Percentiles rank a stretch among this genome's conserved stretches.
Evolutionary conservation across 305 asterid species (phyloP).

Genomic region (Rubia peregrina): DNA sequence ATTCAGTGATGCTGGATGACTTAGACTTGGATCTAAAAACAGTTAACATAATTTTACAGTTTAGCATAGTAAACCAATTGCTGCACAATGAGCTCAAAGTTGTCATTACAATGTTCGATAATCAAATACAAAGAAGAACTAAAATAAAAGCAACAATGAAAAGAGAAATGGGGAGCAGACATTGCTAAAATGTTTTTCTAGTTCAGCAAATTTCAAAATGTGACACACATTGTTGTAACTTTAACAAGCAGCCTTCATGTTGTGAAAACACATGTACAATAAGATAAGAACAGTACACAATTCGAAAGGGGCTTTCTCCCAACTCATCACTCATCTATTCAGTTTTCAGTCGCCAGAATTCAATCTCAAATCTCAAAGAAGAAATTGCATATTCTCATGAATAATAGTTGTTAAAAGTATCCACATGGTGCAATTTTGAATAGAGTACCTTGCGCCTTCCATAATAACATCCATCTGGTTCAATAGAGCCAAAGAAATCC

Average conservation of each 20-base stretch:
- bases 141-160: background rate
- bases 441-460: conserved; percentile 79
- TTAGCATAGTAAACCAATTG: background rate
- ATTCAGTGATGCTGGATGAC: background rate
- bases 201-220: background rate
- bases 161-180: background rate
- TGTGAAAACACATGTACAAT: background rate
- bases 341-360: background rate
- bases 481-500: conserved; percentile 95
- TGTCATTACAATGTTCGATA: background rate
- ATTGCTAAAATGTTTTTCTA: background rate
- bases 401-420: conserved; percentile 6
- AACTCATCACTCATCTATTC: background rate
- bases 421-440: conserved; percentile 11
- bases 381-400: background rate
- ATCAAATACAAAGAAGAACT: background rate
- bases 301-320: background rate
- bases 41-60: background rate
- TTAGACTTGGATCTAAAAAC: background rate
- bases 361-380: background rate
- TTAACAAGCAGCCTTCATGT: background rate
- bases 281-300: background rate
- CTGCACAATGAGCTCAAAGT: background rate
- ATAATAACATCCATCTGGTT: conserved; percentile 92
- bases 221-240: background rate